Percentiles rank a stretch among this genome's conserved stretches.
phyloP scores from a whole-genome alignment of 768 basidiomycete species.

The Tricholoma sp. region DNA sequence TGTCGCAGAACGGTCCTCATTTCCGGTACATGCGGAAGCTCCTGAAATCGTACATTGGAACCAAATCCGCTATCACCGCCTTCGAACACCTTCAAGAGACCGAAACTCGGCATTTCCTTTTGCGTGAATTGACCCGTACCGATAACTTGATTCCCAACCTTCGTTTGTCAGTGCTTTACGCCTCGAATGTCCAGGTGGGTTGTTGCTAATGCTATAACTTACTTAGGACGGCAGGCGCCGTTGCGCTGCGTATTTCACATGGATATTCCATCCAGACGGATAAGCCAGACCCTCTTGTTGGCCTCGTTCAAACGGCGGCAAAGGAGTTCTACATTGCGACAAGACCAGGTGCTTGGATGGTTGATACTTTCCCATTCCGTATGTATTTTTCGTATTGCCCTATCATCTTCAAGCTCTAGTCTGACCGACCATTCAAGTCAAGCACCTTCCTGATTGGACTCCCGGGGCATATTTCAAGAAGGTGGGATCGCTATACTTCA shows the following conservation, averaged over 20 bases:
- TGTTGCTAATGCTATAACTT: neutral
- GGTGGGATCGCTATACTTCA: constrained; percentile 27
- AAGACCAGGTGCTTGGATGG: constrained; percentile 24
- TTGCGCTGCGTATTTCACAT: constrained; percentile 37
- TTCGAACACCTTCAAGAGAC: constrained; percentile 33
- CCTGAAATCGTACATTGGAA: constrained; percentile 37
- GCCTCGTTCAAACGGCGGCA: constrained; percentile 33
- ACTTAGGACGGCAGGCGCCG: constrained; percentile 33
- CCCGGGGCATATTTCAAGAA: constrained; percentile 37
- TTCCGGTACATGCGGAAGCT: constrained; percentile 39
- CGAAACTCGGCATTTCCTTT: constrained; percentile 40
- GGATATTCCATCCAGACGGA: constrained; percentile 36
- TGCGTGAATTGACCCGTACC: constrained; percentile 34
- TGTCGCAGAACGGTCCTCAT: constrained; percentile 28
- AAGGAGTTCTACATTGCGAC: constrained; percentile 32
- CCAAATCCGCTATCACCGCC: constrained; percentile 27
- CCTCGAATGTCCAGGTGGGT: neutral
- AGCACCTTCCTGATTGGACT: constrained; percentile 38
- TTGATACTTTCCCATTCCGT: constrained; percentile 36
- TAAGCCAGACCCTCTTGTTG: constrained; percentile 32
- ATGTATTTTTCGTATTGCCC: neutral
- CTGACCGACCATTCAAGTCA: constrained; percentile 23
- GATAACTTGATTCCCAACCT: constrained; percentile 31
- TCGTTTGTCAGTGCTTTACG: constrained; percentile 28
- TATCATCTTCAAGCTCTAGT: neutral